Base-by-base conservation (phyloP, 176 grass and related monocot species). In the Pharus latifolius region DNA sequence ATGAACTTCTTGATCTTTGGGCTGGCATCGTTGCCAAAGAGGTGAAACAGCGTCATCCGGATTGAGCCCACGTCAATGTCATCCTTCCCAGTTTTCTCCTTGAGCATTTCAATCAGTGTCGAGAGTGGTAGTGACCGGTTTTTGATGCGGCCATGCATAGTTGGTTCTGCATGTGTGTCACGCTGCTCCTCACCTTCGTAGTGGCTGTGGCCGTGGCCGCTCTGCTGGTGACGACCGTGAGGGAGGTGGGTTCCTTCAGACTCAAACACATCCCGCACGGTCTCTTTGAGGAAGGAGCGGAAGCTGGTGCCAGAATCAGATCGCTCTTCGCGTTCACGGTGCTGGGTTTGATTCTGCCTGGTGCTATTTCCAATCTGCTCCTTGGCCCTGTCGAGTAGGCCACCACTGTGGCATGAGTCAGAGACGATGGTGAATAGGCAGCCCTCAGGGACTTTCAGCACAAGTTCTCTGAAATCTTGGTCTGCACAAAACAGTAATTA, bases 1-100 rank as follows among this genome's bases (percentile, higher is more conserved):
- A 98, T 98, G 84, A 98, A 98, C 51, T 98, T 98, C 81, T 98
- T 98, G 13, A 98, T 80, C 77, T 98, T 98, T 3, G 95, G 95
- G 78, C 95, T 94, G 9, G 95, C 76, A 56, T 98, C 95, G 0
- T 98, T 87, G 0, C 95, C 95, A 2, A 98, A 98, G 2, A 94
- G 23, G 29, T 98, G 78, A n/a, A 98, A 98, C 41, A 98, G 59
- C 0, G 87, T 94, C 65, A 88, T 83, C 13, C 95, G 79, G 42
- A 98, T 85, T 38, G 91, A 88, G n/a, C 95, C 95, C 31, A 91
- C 84, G 30, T 94, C 90, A 25, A 98, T 98, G 76, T 98, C 87
- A 26, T 98, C 74, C 73, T 94, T 98, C 14, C 95, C 95, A 27
- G 84, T 93, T 72, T 98, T 82, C 64, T 98, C 81, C 82, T 98